These are phyloP conservation scores for Corylus heterophylla DNA, from an alignment of 306 rosid species.

Conservation along the genomic window DNA sequence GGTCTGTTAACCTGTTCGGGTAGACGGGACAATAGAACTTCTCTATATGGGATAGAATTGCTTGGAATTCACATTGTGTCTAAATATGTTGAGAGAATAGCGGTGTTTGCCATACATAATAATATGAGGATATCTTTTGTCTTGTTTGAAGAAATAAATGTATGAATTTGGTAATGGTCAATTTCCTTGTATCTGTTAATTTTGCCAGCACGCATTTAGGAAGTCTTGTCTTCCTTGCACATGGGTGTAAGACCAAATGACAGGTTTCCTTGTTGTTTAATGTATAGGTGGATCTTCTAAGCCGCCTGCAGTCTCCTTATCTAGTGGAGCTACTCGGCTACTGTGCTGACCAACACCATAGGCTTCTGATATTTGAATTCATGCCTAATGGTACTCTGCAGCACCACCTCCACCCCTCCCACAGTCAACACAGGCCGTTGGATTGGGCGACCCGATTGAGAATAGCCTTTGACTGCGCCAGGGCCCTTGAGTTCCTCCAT, in stretches of 20 bases:
- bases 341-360: conserved; percentile 92
- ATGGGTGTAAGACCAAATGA: conserved; percentile 35
- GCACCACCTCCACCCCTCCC: conserved; percentile 58
- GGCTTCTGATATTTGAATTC: conserved; percentile 76
- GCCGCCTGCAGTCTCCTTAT: conserved; percentile 71
- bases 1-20: too few relatives aligned
- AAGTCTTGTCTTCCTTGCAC: conserved; percentile 39
- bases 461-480: conserved; percentile 97
- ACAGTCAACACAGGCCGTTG: conserved; percentile 47
- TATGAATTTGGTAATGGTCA: neutral
- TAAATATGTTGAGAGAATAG: too few relatives aligned
- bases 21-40: too few relatives aligned
- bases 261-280: conserved; percentile 4
- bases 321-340: conserved; percentile 91
- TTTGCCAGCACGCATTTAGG: conserved; percentile 29
- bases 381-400: conserved; percentile 80
- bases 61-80: too few relatives aligned
- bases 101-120: too few relatives aligned
- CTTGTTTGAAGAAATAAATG: too few relatives aligned
- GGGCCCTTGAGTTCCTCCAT: conserved; percentile 85
- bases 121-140: too few relatives aligned
- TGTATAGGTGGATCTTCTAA: conserved; percentile 91
- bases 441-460: conserved; percentile 88
- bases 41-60: too few relatives aligned
- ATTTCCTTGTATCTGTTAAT: conserved; percentile 16